Percentiles rank a stretch among this genome's conserved stretches.
Conservation (phyloP, 495 filamentous ascomycete species). For the Articulospora tetracladia region DNA sequence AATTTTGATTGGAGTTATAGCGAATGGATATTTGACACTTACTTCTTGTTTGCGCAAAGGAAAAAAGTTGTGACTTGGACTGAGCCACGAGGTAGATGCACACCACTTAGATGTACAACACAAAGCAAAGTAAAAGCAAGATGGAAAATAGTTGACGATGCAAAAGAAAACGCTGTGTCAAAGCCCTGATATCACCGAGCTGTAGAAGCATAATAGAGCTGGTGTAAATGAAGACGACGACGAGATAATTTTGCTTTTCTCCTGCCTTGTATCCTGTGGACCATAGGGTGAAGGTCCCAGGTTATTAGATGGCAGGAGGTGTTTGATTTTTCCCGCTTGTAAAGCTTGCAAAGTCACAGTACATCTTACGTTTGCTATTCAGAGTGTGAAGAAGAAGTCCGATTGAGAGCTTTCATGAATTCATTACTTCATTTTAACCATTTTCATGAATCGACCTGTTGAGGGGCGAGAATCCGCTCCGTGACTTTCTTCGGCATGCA, state of each 20-base stretch:
- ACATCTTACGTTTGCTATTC: not conserved
- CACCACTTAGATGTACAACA: too few relatives aligned
- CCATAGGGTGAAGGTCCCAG: constrained; percentile 43
- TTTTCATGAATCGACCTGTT: not conserved
- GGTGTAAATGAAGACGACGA: not conserved
- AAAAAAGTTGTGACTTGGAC: too few relatives aligned
- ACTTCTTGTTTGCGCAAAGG: too few relatives aligned
- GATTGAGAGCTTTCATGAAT: not conserved
- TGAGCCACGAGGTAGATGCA: too few relatives aligned
- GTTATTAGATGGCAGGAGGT: constrained; percentile 77
- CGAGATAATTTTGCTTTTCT: constrained; percentile 44
- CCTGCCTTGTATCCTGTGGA: constrained; percentile 70
- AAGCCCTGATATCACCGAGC: not conserved
- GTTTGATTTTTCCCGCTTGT: too few relatives aligned
- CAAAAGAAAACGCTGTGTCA: not conserved
- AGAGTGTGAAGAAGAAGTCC: not conserved
- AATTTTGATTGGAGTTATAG: too few relatives aligned
- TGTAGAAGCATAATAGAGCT: not conserved
- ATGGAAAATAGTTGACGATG: not conserved
- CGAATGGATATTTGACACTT: too few relatives aligned
- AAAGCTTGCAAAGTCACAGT: not conserved
- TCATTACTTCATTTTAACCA: too few relatives aligned
- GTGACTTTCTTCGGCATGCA: constrained; percentile 73
- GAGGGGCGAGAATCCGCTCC: constrained; percentile 44
- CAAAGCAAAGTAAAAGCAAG: too few relatives aligned